Evolutionary conservation across 176 grass and related monocot species (phyloP).

Genomic region (Triticum urartu): DNA sequence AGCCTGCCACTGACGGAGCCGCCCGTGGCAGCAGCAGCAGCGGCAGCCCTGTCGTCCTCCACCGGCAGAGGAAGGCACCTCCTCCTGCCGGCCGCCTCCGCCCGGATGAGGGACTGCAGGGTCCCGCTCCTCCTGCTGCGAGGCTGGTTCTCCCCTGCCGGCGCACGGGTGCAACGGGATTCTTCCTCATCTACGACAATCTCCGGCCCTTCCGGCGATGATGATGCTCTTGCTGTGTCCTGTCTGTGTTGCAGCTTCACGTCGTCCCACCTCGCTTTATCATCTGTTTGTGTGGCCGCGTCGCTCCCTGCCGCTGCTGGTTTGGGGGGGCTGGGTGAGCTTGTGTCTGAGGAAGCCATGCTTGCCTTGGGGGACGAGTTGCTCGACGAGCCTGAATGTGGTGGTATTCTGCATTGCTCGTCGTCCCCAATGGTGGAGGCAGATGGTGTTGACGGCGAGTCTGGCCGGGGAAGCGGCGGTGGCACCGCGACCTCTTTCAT

Average conservation of each 20-base stretch:
- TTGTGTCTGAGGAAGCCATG: conserved; percentile 18
- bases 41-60: conserved; percentile 34
- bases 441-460: not conserved
- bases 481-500: not conserved
- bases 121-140: conserved; percentile 41
- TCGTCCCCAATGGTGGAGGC: conserved; percentile 25
- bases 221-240: not conserved
- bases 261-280: not conserved
- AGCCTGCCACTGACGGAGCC: conserved; percentile 38
- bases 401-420: conserved; percentile 22
- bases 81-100: conserved; percentile 52
- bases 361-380: conserved; percentile 25
- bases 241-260: not conserved
- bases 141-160: not conserved
- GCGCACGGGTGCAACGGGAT: not conserved
- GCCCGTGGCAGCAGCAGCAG: not conserved
- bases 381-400: conserved; percentile 32
- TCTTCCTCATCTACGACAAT: not conserved
- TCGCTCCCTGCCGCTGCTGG: conserved; percentile 28
- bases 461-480: not conserved
- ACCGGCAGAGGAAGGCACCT: conserved; percentile 24
- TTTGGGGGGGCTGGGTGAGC: conserved; percentile 37
- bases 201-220: conserved; percentile 10
- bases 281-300: conserved; percentile 44
- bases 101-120: conserved; percentile 73